A percentile compares a stretch with the other conserved stretches of the same genome.
Conservation (phyloP, 345 rosid genomes). For the Cardamine chenopodiifolia region DNA sequence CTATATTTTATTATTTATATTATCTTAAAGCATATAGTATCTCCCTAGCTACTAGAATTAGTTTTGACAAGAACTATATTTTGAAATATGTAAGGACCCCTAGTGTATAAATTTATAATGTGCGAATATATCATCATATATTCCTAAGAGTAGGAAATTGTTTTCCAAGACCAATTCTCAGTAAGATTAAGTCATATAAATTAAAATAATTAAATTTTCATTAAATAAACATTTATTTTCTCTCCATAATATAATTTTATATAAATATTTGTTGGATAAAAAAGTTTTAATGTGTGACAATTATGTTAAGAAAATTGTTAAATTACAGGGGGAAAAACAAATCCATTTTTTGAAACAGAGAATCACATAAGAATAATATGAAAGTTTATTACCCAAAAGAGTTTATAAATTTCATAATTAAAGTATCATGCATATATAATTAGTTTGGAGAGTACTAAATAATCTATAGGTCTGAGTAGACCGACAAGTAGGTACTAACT, state of each 20-base stretch:
- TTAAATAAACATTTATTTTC: neutral
- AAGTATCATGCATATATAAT: neutral
- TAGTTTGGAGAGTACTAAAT: neutral
- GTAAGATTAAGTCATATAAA: neutral
- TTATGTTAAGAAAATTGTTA: neutral
- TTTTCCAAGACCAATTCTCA: neutral
- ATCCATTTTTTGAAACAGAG: neutral
- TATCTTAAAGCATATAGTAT: neutral
- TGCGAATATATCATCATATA: neutral
- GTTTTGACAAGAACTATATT: slow-evolving; percentile 19
- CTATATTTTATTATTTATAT: neutral
- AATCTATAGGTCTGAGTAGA: neutral
- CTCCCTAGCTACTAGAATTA: slow-evolving; percentile 15
- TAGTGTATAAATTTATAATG: neutral
- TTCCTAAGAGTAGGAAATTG: neutral
- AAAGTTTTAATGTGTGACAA: neutral
- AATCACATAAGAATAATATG: neutral
- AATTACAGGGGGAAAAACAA: neutral
- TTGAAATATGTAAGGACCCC: slow-evolving; percentile 5
- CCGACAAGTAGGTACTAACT: slow-evolving; percentile 8
- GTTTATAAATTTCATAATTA: neutral
- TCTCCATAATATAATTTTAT: neutral
- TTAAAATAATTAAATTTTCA: neutral
- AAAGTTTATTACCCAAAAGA: neutral
- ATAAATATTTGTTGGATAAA: neutral